Evolutionary conservation across 176 grass and related monocot species (phyloP), one percentile per base, ranked within the genome.

Genomic region (Oropetium thomaeum): DNA sequence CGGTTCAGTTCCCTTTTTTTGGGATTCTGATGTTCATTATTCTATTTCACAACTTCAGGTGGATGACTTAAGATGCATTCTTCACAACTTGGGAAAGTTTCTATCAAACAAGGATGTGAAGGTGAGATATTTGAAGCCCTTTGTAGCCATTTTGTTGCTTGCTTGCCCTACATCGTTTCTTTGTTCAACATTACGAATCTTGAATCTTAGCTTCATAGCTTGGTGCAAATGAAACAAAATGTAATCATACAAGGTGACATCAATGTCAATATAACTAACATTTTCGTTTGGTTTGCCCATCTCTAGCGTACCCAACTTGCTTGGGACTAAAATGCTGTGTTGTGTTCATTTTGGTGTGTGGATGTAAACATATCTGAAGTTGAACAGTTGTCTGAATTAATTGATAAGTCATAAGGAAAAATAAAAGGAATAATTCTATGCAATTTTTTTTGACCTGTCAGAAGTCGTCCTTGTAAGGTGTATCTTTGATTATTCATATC

Each of bases 21-120:
- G 17, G 0, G 2, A 65, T 38, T 37, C 8, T 1, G 13, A 17
- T 78, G 35, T 68, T 16, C 16, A 69, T 74, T 62, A 75, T 80
- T 19, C 38, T n/a, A 63, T 85, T 74, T 81, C 12, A 67, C 30
- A 53, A 66, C 14, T 48, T 62, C 87, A 99, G 96, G 96, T 96
- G 52, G 92, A 99, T 59, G 96, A 99, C 95, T 83, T 99, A 77
- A 90, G 87, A 73, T 96, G 89, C 66, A 96, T 99, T 79, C 83
- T 99, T 84, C 92, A 99, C 82, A 99, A 99, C 73, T 62, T 99
- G 65, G 92, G 96, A 12, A 99, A 90, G 60, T 99, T 96, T 67
- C 73, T 99, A 37, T 99, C 89, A 42, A 85, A 90, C 53, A 88
- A 85, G 55, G 92, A 99, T 71, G 92, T 99, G 33, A 99, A 99